Conservation (phyloP, 2,329 filamentous ascomycete genomes). For the Sclerotinia nivalis region DNA sequence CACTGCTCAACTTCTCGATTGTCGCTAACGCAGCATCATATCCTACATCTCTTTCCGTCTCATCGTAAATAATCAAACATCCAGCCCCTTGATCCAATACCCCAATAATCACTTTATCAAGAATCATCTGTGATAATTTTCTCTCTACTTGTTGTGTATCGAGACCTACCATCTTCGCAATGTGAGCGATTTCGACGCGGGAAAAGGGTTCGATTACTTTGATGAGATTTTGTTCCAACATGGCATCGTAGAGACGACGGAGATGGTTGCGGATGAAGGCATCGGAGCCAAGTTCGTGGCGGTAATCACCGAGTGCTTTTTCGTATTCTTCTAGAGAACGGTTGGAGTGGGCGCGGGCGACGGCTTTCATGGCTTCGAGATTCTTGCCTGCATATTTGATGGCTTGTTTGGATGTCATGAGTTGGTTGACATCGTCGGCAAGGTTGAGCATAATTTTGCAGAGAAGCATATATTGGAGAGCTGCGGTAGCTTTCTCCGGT, state of each 20-base stretch:
- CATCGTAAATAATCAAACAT: constrained; percentile 95
- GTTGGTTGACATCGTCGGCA: constrained; percentile 89
- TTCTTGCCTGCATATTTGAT: constrained; percentile 94
- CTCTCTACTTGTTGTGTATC: constrained; percentile 96
- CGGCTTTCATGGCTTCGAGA: constrained; percentile 98
- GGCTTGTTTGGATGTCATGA: constrained; percentile 95
- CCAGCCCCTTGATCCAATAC: constrained; percentile 97
- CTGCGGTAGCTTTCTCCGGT: constrained; percentile 84
- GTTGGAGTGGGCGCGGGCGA: constrained; percentile 92
- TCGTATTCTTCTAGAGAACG: constrained; percentile 97
- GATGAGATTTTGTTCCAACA: constrained; percentile 99
- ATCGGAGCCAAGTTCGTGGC: constrained; percentile 91
- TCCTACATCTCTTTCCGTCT: constrained; percentile 87
- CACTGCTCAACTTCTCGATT: constrained; percentile 94
- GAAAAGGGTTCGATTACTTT: constrained; percentile 99
- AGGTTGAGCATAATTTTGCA: constrained; percentile 99
- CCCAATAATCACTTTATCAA: constrained; percentile 98
- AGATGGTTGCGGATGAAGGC: constrained; percentile 97
- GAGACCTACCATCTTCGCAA: constrained; percentile 95
- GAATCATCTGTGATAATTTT: constrained; percentile 98
- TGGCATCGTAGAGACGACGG: constrained; percentile 92
- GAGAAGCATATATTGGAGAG: constrained; percentile 97
- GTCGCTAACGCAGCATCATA: constrained; percentile 94
- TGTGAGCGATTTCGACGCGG: constrained; percentile 92
- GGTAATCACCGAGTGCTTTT: constrained; percentile 83